Percentiles rank a stretch among this genome's conserved stretches.
Evolutionary conservation across 2,329 filamentous ascomycete genomes (phyloP).

Genomic region (Chaetomiaceae sp.): DNA sequence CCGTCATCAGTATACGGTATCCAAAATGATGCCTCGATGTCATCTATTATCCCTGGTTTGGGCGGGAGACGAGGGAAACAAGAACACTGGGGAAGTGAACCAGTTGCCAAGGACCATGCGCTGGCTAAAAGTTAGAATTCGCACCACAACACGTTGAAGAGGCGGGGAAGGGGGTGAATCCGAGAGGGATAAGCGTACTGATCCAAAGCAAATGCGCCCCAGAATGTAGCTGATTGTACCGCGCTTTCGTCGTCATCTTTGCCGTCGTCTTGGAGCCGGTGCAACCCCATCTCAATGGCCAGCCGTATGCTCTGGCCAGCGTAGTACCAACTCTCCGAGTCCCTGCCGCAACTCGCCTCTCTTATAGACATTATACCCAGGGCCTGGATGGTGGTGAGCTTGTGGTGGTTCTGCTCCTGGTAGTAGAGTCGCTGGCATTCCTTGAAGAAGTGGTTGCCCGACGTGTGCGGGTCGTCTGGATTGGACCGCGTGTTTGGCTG

Average conservation of each 20-base stretch:
- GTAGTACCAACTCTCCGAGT: conserved; percentile 69
- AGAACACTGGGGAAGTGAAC: conserved; percentile 56
- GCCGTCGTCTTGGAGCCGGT: conserved; percentile 45
- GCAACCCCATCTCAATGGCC: conserved; percentile 66
- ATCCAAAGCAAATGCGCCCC: conserved; percentile 58
- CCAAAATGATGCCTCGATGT: conserved; percentile 57
- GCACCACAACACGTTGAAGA: background rate
- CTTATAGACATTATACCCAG: conserved; percentile 71
- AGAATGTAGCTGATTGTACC: conserved; percentile 56
- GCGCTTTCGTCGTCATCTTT: conserved; percentile 52
- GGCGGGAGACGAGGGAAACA: conserved; percentile 51
- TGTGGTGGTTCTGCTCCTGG: conserved; percentile 54
- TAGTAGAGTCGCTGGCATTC: conserved; percentile 60
- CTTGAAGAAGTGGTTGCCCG: conserved; percentile 70
- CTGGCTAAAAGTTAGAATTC: conserved; percentile 35
- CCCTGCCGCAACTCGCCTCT: conserved; percentile 66
- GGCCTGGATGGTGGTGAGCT: conserved; percentile 67
- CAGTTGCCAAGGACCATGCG: conserved; percentile 61
- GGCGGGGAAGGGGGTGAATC: background rate
- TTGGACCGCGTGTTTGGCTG: conserved; percentile 59
- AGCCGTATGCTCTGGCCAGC: conserved; percentile 68
- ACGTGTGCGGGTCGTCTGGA: conserved; percentile 56
- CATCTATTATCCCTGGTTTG: conserved; percentile 55
- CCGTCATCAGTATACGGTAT: conserved; percentile 55
- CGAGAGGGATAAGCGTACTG: conserved; percentile 46